Base-by-base conservation (phyloP, 257 asterid genomes). In the Cynanchum wilfordii region DNA sequence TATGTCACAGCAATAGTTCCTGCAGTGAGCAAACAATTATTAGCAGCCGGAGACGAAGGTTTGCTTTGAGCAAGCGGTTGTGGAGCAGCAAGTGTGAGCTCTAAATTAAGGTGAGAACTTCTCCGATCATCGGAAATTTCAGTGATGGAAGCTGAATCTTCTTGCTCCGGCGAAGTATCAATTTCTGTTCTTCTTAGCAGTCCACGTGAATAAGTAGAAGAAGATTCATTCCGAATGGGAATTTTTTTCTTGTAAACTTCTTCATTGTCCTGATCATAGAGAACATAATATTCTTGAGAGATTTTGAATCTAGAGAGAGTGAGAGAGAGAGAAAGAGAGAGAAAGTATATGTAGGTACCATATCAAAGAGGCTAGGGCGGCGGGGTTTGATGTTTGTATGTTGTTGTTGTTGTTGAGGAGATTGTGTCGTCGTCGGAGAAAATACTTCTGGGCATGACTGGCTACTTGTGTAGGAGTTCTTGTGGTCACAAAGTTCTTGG, bases 361-460 rank as follows among this genome's bases (percentile, higher is more conserved):
- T 57, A 49, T 80, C 79, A 45, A 80, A 77, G 16, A 77, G 84
- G 71, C 77, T 80, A 52, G 74, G 65, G 25, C 74, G 73, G 5
- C 74, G 73, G 5, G 77, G 79, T 49, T 22, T 79, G 45, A 22
- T 62, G 42, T 76, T 80, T 29, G 0, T 59, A 20, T n/a, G n/a
- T n/a, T n/a, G n/a, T 11, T 54, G 11, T 40, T 49, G 29, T 24
- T 15, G 17, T 45, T 4, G 38, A 33, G 38, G 38, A 33, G 38
- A 33, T 33, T 33, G 4, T 33, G 38, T 33, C 38, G 69, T 70
- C 51, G 73, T 1, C 82, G 73, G 65, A 81, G 77, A 71, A 81
- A 81, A 74, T 81, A 77, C 67, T 81, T 81, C 44, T 81, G 84
- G 13, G 84, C 84, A 74, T 81, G 84, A 71, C 84, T 81, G 17